Base-by-base conservation (phyloP, 2,329 filamentous ascomycete genomes). In the Epichloe typhina region DNA sequence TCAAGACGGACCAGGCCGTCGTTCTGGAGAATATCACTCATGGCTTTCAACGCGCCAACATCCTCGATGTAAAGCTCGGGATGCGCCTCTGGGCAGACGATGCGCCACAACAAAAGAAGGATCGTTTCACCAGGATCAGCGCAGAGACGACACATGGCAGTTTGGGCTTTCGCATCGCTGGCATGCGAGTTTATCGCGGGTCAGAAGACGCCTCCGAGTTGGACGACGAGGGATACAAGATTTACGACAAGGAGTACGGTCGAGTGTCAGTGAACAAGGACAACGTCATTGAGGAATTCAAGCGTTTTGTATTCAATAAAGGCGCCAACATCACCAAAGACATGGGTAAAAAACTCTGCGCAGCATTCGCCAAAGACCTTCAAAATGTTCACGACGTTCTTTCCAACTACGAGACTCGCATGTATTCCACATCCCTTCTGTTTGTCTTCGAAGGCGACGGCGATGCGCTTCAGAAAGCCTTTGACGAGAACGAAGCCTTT, bases 381-480 rank as follows among this genome's bases (percentile, higher is more conserved):
- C 66, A 66, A 56, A 70, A 61, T 49, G 74, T 83, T 0, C 70
- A 78, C 55, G 62, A 74, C 2, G 69, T 80, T 0, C 63, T 83
- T n/a, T 67, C 74, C 44, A 65, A 61, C 1, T 71, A 81, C 54
- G 77, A 82, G 60, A 80, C 72, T 55, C 74, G 79, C 56, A 84
- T 83, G 79, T 84, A 77, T 62, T 84, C 78, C 11, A 67, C 76
- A 0, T 80, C 77, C 50, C 64, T 84, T 23, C 71, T 84, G 0
- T 82, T 84, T 52, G 74, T 82, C 2, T 83, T 80, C 38, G 80
- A 84, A 59, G 80, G 80, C 23, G 78, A 84, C 47, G 80, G 79
- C 21, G 63, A 69, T 4, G 72, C 76, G 5, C 68, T 84, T 40
- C 66, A 68, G 49, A 64, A 61, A 2, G 76, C 75, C 36, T 74